These are phyloP conservation scores for Trichosporon inkin DNA, from an alignment of 1,284 basidiomycete species.

Conservation along the genomic window DNA sequence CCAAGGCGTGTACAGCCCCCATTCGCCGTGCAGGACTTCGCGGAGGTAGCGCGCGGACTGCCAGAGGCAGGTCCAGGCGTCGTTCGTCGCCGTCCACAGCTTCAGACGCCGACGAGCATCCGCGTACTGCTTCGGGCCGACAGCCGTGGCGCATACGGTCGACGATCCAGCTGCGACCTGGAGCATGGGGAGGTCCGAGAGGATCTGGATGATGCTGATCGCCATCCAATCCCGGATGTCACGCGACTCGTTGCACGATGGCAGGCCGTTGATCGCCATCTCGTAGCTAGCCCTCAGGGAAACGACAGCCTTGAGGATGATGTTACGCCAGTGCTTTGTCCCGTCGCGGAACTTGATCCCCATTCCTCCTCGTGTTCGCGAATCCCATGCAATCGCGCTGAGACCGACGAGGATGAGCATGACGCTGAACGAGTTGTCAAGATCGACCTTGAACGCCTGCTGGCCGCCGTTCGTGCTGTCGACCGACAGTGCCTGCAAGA, in stretches of 20 bases:
- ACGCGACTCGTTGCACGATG: conserved; percentile 28
- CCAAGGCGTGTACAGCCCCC: conserved; percentile 43
- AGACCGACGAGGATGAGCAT: conserved; percentile 38
- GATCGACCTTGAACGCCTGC: conserved; percentile 30
- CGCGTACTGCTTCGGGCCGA: conserved; percentile 34
- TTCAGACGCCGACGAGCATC: conserved; percentile 36
- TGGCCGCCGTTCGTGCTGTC: conserved; percentile 14
- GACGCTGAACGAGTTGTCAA: conserved; percentile 32
- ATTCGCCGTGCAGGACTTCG: conserved; percentile 32
- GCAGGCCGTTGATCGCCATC: conserved; percentile 20
- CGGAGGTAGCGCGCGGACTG: conserved; percentile 42
- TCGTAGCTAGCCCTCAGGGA: conserved; percentile 37
- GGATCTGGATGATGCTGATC: conserved; percentile 39
- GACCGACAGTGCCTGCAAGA: conserved; percentile 32
- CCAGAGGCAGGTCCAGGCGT: conserved; percentile 46
- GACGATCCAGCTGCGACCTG: conserved; percentile 40
- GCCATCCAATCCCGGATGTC: conserved; percentile 42
- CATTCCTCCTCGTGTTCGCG: conserved; percentile 40
- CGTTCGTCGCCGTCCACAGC: conserved; percentile 38
- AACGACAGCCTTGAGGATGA: conserved; percentile 41
- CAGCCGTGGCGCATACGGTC: conserved; percentile 33
- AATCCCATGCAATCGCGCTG: conserved; percentile 43
- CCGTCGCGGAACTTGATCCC: conserved; percentile 41
- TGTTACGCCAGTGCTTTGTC: conserved; percentile 39
- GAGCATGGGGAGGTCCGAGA: conserved; percentile 45